Percentiles rank a stretch among this genome's conserved stretches.
Conservation (phyloP, 805 yeast species). For the Hanseniaspora mollemarum region DNA sequence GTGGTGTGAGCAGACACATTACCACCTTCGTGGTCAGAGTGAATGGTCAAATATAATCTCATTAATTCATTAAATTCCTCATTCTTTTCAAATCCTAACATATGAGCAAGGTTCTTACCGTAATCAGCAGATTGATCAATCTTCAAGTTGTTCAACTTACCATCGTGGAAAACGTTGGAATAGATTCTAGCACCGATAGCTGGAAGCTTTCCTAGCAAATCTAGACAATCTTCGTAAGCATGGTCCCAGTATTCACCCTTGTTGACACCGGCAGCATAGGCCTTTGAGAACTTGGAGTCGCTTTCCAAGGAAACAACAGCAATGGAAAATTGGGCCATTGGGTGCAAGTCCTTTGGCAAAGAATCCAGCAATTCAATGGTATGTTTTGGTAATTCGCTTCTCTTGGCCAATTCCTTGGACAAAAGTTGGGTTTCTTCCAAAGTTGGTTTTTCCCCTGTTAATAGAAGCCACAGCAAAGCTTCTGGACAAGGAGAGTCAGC, state of each 20-base stretch:
- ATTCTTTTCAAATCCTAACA: slow-evolving; percentile 47
- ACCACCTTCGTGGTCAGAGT: slow-evolving; percentile 86
- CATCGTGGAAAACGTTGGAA: slow-evolving; percentile 76
- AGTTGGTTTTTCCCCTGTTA: slow-evolving; percentile 76
- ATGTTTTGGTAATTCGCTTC: slow-evolving; percentile 67
- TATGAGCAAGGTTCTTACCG: slow-evolving; percentile 50
- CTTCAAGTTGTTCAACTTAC: slow-evolving; percentile 38
- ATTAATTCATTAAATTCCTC: slow-evolving; percentile 64
- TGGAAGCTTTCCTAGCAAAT: slow-evolving; percentile 72
- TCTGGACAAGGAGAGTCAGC: slow-evolving; percentile 70
- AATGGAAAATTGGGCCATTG: slow-evolving; percentile 83
- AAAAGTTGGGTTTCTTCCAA: slow-evolving; percentile 57
- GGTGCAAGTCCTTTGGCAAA: slow-evolving; percentile 66
- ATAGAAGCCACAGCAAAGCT: slow-evolving; percentile 67
- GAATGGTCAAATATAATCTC: slow-evolving; percentile 72
- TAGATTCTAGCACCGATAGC: slow-evolving; percentile 71
- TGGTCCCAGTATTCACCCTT: slow-evolving; percentile 78
- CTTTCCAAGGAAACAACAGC: slow-evolving; percentile 72
- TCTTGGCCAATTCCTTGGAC: slow-evolving; percentile 66
- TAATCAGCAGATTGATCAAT: slow-evolving; percentile 49
- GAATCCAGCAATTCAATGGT: slow-evolving; percentile 61
- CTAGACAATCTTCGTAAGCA: slow-evolving; percentile 70
- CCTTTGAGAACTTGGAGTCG: slow-evolving; percentile 74
- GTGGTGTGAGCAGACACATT: slow-evolving; percentile 81
- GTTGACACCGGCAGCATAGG: slow-evolving; percentile 71